Evolutionary conservation across 2,329 filamentous ascomycete genomes (phyloP).

Genomic region (Clonostachys sp.): DNA sequence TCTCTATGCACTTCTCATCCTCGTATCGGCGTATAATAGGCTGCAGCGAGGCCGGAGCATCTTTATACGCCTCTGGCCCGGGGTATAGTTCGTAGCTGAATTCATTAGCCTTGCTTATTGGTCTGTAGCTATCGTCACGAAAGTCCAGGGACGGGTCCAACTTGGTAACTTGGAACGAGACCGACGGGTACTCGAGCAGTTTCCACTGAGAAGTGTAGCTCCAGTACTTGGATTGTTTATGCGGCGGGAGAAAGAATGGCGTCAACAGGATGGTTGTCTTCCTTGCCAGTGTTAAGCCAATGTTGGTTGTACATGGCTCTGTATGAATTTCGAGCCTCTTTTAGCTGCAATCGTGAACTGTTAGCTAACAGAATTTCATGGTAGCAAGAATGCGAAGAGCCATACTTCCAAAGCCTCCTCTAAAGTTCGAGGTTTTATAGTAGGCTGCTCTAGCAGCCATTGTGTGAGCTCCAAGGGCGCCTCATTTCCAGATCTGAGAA

Average conservation of each 20-base stretch:
- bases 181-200: neutral
- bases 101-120: neutral
- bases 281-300: neutral
- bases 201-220: conserved; percentile 1
- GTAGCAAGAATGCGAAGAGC: neutral
- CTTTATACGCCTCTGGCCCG: neutral
- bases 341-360: neutral
- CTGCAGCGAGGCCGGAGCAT: neutral
- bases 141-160: neutral
- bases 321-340: neutral
- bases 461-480: neutral
- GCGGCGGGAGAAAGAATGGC: conserved; percentile 1
- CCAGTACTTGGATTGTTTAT: neutral
- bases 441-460: neutral
- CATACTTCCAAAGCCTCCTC: neutral
- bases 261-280: neutral
- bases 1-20: neutral
- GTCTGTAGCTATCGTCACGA: neutral
- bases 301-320: neutral
- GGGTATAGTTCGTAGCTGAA: neutral
- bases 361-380: neutral
- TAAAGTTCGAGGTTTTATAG: neutral
- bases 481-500: neutral
- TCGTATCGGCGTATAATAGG: neutral
- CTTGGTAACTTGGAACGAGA: neutral